phyloP scores from a whole-genome alignment of 208 protist genomes.

The Porcisia deanei region DNA sequence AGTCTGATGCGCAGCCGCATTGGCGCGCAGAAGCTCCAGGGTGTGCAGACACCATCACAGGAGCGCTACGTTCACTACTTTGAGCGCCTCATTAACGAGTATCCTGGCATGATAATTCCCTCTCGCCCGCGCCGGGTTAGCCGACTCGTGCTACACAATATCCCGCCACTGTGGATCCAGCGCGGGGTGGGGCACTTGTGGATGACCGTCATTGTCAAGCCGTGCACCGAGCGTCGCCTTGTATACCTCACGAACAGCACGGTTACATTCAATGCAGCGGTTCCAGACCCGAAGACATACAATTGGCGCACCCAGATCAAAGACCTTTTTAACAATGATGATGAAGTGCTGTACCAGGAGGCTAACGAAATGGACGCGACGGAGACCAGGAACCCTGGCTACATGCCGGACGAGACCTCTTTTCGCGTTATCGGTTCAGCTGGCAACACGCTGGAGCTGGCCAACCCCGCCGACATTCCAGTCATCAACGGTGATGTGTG shows the following conservation, averaged over 20 bases:
- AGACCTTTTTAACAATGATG: constrained; percentile 53
- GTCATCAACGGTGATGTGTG: constrained; percentile 56
- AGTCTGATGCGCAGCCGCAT: constrained; percentile 52
- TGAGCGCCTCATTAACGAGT: constrained; percentile 50
- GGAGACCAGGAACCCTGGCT: constrained; percentile 24
- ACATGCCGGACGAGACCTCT: constrained; percentile 24
- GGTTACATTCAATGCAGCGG: constrained; percentile 47
- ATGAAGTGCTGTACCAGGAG: constrained; percentile 59
- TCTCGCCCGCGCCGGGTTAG: constrained; percentile 30
- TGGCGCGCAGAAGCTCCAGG: constrained; percentile 58
- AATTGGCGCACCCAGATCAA: constrained; percentile 53
- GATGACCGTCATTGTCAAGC: constrained; percentile 62
- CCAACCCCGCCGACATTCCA: constrained; percentile 44
- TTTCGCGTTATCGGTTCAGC: constrained; percentile 15
- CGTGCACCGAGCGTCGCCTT: constrained; percentile 61
- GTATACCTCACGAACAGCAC: constrained; percentile 58
- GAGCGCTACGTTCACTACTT: constrained; percentile 87
- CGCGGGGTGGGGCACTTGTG: constrained; percentile 61
- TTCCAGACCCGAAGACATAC: constrained; percentile 54
- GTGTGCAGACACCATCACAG: constrained; percentile 82
- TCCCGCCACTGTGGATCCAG: constrained; percentile 55
- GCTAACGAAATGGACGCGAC: constrained; percentile 46
- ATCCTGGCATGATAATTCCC: constrained; percentile 25
- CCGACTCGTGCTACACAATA: constrained; percentile 45
- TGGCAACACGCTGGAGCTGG: constrained; percentile 42